phyloP scores from a whole-genome alignment of 2,329 filamentous ascomycete species.

The Tothia fuscella region DNA sequence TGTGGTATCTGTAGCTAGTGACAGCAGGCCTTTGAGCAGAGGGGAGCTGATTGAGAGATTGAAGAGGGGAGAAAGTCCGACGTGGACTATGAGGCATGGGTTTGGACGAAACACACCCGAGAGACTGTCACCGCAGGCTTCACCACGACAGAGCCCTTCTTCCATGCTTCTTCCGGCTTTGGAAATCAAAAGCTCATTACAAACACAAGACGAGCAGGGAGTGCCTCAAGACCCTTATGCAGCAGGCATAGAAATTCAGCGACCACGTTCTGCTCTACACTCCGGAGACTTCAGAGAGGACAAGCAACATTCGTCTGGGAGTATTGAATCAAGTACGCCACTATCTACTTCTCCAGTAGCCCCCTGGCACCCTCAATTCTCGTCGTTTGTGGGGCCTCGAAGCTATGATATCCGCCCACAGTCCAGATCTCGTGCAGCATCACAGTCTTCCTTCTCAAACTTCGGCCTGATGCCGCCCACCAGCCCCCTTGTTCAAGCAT shows the following conservation, averaged over 20 bases:
- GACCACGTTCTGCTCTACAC: slow-evolving; percentile 64
- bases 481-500: slow-evolving; percentile 79
- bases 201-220: neutral
- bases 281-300: slow-evolving; percentile 44
- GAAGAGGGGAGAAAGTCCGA: slow-evolving; percentile 65
- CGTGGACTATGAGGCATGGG: slow-evolving; percentile 45
- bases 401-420: slow-evolving; percentile 1
- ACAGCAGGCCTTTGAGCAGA: slow-evolving; percentile 39
- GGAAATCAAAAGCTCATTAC: slow-evolving; percentile 24
- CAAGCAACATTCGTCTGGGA: neutral
- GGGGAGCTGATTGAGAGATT: slow-evolving; percentile 72
- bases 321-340: slow-evolving; percentile 10
- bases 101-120: slow-evolving; percentile 12
- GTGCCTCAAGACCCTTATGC: slow-evolving; percentile 14
- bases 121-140: slow-evolving; percentile 17
- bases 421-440: slow-evolving; percentile 28
- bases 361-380: slow-evolving; percentile 43
- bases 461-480: slow-evolving; percentile 83
- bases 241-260: slow-evolving; percentile 50
- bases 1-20: no score
- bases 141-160: slow-evolving; percentile 5
- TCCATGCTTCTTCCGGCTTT: slow-evolving; percentile 24
- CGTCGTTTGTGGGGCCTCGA: slow-evolving; percentile 19
- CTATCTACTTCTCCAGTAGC: slow-evolving; percentile 41
- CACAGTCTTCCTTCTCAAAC: slow-evolving; percentile 58